A percentile compares a stretch with the other conserved stretches of the same genome.
Conservation (phyloP, 305 asterid genomes). For the Rubia tinctorum region DNA sequence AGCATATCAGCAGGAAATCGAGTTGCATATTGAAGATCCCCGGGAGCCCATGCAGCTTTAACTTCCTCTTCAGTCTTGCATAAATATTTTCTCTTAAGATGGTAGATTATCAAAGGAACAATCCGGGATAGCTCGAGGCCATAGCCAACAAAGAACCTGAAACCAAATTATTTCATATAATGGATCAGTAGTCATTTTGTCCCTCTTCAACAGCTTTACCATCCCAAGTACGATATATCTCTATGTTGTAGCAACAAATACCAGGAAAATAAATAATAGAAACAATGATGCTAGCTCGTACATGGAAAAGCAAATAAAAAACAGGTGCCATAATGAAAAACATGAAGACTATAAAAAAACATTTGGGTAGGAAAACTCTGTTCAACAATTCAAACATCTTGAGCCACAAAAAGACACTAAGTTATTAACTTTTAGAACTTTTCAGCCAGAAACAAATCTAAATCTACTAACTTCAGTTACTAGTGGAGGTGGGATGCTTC, state of each 20-base stretch:
- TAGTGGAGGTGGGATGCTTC: not conserved
- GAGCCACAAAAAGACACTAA: too few species aligned
- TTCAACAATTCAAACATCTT: not conserved
- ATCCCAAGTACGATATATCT: not conserved
- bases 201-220: not conserved
- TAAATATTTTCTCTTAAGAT: slow-evolving; percentile 68
- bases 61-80: slow-evolving; percentile 84
- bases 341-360: not conserved
- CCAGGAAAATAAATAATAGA: not conserved
- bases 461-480: not conserved
- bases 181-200: slow-evolving; percentile 2
- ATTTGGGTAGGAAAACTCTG: not conserved
- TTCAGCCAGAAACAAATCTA: not conserved
- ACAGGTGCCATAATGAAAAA: not conserved
- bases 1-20: slow-evolving; percentile 80
- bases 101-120: slow-evolving; percentile 69
- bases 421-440: not conserved
- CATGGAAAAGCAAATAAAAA: not conserved
- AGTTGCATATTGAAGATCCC: slow-evolving; percentile 72
- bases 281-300: not conserved
- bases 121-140: slow-evolving; percentile 90
- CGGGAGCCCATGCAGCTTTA: slow-evolving; percentile 89
- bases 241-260: not conserved
- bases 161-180: slow-evolving; percentile 2
- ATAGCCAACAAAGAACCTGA: slow-evolving; percentile 92